Conservation (phyloP, 306 rosid genomes). For the Trifolium pratense region DNA sequence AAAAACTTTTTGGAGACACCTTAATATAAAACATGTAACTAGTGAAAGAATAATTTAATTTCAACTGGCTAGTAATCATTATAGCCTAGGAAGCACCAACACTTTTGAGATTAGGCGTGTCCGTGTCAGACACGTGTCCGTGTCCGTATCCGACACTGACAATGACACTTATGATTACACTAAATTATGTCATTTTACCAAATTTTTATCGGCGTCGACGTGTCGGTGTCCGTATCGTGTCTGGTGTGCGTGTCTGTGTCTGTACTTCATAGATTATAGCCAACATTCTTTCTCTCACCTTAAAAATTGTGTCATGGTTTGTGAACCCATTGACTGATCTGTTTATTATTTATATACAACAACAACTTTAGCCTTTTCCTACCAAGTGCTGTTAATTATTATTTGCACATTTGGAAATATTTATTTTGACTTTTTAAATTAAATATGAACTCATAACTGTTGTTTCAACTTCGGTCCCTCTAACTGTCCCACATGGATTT, state of each 20-base stretch:
- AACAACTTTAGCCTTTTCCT: background rate
- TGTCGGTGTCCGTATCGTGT: too few species aligned
- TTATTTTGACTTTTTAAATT: constrained; percentile 10
- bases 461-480: constrained; percentile 24
- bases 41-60: constrained; percentile 24
- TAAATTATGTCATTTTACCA: too few species aligned
- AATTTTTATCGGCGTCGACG: too few species aligned
- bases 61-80: background rate
- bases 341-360: background rate
- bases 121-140: too few species aligned
- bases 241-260: too few species aligned
- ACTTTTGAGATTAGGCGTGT: too few species aligned
- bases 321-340: constrained; percentile 2
- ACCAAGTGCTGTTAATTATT: constrained; percentile 17
- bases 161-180: too few species aligned
- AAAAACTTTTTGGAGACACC: background rate
- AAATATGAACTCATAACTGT: constrained; percentile 38
- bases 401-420: constrained; percentile 14
- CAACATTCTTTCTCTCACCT: constrained; percentile 29
- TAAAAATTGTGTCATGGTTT: constrained; percentile 23
- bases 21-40: constrained; percentile 23
- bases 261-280: too few species aligned
- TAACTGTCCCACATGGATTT: constrained; percentile 43
- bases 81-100: too few species aligned
- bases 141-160: too few species aligned